Conservation (phyloP, 495 filamentous ascomycete genomes). For the Penicillium canariense region DNA sequence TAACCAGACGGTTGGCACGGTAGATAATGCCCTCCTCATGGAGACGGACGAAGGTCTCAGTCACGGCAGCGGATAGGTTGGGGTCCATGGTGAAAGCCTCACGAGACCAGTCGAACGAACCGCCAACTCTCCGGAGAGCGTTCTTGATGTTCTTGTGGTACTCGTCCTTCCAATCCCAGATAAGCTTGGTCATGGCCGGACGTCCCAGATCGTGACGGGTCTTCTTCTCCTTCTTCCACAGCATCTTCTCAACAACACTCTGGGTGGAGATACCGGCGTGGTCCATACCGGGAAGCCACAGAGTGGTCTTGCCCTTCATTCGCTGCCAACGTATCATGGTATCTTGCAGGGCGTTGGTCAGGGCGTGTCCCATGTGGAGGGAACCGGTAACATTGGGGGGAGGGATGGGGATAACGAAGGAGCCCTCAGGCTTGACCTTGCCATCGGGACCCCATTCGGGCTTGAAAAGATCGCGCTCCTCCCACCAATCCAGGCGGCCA, state of each 20-base stretch:
- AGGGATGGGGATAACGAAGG: constrained; percentile 71
- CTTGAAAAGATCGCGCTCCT: constrained; percentile 66
- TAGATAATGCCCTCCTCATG: constrained; percentile 78
- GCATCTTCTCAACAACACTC: constrained; percentile 73
- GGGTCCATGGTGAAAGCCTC: constrained; percentile 76
- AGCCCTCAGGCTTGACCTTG: constrained; percentile 63
- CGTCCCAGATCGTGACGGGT: constrained; percentile 67
- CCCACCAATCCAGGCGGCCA: constrained; percentile 60
- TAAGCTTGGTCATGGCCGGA: constrained; percentile 54
- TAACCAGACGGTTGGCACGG: constrained; percentile 71
- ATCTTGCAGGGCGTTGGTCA: constrained; percentile 68
- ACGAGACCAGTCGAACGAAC: constrained; percentile 61
- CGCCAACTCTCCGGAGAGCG: constrained; percentile 57
- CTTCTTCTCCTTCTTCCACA: constrained; percentile 64
- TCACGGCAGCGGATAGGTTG: constrained; percentile 65
- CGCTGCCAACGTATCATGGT: constrained; percentile 70
- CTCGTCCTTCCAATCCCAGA: constrained; percentile 70
- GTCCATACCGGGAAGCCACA: constrained; percentile 73
- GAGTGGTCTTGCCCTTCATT: constrained; percentile 63
- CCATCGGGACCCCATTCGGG: constrained; percentile 65
- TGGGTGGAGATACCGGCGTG: constrained; percentile 79
- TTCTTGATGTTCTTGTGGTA: constrained; percentile 63
- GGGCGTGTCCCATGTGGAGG: constrained; percentile 70
- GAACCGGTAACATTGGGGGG: constrained; percentile 77
- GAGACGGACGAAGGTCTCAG: constrained; percentile 67